These are phyloP conservation scores for Gossypium raimondii DNA, from an alignment of 345 rosid genomes.

Conservation along the genomic window DNA sequence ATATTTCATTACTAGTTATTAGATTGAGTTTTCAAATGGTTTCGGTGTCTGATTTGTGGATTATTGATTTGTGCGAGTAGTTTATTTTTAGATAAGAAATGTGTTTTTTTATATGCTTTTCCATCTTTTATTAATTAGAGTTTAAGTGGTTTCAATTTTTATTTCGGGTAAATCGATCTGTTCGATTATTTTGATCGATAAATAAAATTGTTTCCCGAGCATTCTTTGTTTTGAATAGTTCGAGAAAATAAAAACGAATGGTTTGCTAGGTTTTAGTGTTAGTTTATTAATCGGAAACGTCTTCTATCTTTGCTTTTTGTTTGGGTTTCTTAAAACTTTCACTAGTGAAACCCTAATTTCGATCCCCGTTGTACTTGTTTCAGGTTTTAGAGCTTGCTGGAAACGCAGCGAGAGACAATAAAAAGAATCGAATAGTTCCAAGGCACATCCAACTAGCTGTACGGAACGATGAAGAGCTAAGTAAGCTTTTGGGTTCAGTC, in stretches of 20 bases:
- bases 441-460: constrained; percentile 4
- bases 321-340: no score
- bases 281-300: neutral
- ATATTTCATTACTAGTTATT: no score
- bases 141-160: neutral
- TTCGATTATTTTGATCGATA: neutral
- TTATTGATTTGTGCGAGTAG: neutral
- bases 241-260: neutral
- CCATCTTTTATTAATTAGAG: neutral
- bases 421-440: constrained; percentile 3
- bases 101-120: no score
- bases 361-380: neutral
- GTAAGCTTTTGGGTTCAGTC: constrained; percentile 1
- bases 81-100: neutral
- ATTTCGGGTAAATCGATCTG: neutral
- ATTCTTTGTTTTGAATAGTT: no score
- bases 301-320: no score
- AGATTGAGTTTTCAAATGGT: neutral
- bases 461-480: constrained; percentile 1
- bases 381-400: constrained; percentile 10
- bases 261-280: neutral
- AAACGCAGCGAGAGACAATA: constrained; percentile 10
- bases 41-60: neutral
- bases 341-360: neutral
- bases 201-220: neutral